Conservation (phyloP, 495 filamentous ascomycete genomes). For the Chlorociboria aeruginascens region DNA sequence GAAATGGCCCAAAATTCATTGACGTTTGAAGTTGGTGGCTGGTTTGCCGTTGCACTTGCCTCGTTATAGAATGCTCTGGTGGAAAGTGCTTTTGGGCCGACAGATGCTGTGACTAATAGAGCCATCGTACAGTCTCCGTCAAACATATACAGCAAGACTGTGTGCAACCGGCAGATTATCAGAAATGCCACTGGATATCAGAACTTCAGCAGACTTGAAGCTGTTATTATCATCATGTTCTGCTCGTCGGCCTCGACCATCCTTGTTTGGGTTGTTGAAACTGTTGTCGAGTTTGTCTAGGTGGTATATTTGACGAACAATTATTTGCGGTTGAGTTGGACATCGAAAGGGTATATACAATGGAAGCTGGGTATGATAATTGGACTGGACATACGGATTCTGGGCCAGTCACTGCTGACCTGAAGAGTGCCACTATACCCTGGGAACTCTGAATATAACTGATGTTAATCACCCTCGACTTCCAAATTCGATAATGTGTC, state of each 20-base stretch:
- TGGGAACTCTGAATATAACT: neutral
- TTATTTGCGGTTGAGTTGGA: constrained; percentile 7
- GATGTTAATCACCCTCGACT: constrained; percentile 1
- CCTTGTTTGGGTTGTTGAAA: constrained; percentile 1
- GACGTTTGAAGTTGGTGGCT: constrained; percentile 6
- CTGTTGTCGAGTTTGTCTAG: constrained; percentile 2
- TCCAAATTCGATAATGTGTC: too few species aligned
- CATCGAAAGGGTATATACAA: constrained; percentile 9
- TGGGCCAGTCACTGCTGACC: neutral
- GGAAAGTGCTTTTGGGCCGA: constrained; percentile 12
- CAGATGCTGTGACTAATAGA: neutral
- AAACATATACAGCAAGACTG: neutral
- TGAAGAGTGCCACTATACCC: neutral
- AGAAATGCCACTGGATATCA: constrained; percentile 7
- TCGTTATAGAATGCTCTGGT: constrained; percentile 3
- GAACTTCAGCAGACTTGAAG: constrained; percentile 13
- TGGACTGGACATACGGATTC: constrained; percentile 5
- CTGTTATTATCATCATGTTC: constrained; percentile 7
- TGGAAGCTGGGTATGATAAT: constrained; percentile 3
- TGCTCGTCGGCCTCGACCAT: neutral
- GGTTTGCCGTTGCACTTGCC: constrained; percentile 8
- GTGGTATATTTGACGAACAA: neutral
- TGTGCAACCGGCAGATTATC: constrained; percentile 13
- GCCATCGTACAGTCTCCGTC: neutral
- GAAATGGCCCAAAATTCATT: constrained; percentile 16